Evolutionary conservation across 352 stramenopile genomes (phyloP), one percentile per base, ranked within the genome.

Genomic region (Albugo candida): DNA sequence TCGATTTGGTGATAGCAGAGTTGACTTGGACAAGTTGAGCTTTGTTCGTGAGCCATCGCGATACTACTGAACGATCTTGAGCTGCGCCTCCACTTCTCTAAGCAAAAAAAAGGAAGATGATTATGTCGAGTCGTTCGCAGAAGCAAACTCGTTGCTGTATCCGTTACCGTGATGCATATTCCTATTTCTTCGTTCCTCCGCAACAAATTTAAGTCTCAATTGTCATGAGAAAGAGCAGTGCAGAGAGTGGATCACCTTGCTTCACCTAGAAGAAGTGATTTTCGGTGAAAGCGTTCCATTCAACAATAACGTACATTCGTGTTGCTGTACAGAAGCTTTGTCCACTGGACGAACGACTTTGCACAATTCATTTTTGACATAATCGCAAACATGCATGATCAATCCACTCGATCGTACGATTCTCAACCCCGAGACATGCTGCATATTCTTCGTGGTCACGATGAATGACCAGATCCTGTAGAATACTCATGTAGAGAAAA

Each of bases 161-260:
- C 17, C 3, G 3, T 10, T 3, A 8, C 3, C 3, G 17, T 43
- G 17, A 43, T 19, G 8, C 38, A 43, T 24, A 43, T 24, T 10
- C 38, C 38, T 8, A 8, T 3, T 24, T 8, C 38, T 8, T 42
- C 36, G 14, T 51, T 44, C 21, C 16, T 14, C 10, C 50, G 41
- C 11, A 55, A 41, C 41, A 55, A 46, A 3, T 41, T 36, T 10
- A 47, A 8, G 52, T 44, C 40, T 50, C 37, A 13, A 49, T 45
- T 24, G 49, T 49, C 11, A 49, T 18, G 16, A 35, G 24, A 21
- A 54, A 58, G 20, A 58, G 52, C 31, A 58, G 39, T n/a, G 46
- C 49, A 19, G 52, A 58, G 27, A 58, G 39, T 21, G 45, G 46
- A 36, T 46, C 41, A 2, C 52, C 52, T 45, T 58, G 52, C 24